phyloP scores from a whole-genome alignment of 108 stramenopile genomes.

The Heterococcus sp. region DNA sequence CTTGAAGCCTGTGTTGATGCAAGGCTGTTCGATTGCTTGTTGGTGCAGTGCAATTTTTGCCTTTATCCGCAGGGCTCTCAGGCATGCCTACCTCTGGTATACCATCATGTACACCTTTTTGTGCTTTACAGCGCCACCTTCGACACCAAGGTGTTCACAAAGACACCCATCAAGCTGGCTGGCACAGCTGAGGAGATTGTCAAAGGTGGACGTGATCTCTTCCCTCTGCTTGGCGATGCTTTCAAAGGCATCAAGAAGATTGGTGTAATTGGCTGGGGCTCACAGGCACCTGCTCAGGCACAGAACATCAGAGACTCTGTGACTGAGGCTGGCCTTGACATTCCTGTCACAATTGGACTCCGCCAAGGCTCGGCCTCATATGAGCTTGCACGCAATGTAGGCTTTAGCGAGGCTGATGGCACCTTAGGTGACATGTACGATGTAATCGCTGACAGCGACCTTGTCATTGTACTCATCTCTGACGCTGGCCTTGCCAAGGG shows the following conservation, averaged over 20 bases:
- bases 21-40: neutral
- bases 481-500: slow-evolving; percentile 89
- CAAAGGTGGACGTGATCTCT: slow-evolving; percentile 93
- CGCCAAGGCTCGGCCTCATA: slow-evolving; percentile 86
- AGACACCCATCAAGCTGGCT: slow-evolving; percentile 73
- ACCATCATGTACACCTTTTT: neutral
- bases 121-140: slow-evolving; percentile 57
- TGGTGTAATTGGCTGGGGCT: slow-evolving; percentile 97
- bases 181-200: slow-evolving; percentile 90
- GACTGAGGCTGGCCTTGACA: slow-evolving; percentile 72
- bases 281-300: slow-evolving; percentile 95
- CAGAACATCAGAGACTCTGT: slow-evolving; percentile 90
- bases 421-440: slow-evolving; percentile 96
- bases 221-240: slow-evolving; percentile 83
- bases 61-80: neutral
- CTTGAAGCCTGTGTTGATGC: neutral
- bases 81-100: neutral
- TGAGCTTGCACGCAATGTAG: slow-evolving; percentile 63
- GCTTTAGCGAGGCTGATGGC: slow-evolving; percentile 74
- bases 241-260: slow-evolving; percentile 91
- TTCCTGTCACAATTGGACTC: slow-evolving; percentile 73
- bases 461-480: slow-evolving; percentile 91
- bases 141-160: slow-evolving; percentile 79
- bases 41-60: neutral
- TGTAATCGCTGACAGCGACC: slow-evolving; percentile 81